Conservation (phyloP, 805 yeast genomes). For the Candida verbasci region DNA sequence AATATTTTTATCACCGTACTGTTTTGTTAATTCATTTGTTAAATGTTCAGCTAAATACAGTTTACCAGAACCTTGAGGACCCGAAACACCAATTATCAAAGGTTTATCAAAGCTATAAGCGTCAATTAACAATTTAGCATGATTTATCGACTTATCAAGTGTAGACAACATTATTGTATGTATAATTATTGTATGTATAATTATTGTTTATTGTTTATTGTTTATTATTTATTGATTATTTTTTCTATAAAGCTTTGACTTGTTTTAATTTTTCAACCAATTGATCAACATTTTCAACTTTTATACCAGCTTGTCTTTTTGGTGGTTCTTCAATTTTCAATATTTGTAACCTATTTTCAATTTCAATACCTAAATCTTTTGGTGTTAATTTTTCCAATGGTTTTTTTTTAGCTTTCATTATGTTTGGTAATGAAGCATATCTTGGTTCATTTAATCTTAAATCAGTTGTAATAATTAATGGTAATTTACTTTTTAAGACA, state of each 20-base stretch:
- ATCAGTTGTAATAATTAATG: conserved; percentile 87
- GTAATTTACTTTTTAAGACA: conserved; percentile 70
- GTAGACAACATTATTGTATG: no score
- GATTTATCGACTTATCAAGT: conserved; percentile 15
- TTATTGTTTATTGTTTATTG: no score
- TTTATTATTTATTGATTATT: no score
- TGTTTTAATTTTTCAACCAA: no score
- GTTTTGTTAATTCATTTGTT: conserved; percentile 22
- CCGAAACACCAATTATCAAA: conserved; percentile 54
- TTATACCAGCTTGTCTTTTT: conserved; percentile 73
- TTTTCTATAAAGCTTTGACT: conserved; percentile 54
- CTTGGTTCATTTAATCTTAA: conserved; percentile 92
- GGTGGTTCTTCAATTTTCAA: conserved; percentile 83
- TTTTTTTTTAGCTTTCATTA: conserved; percentile 98
- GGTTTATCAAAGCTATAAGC: conserved; percentile 22
- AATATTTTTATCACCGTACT: conserved; percentile 34
- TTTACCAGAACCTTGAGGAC: conserved; percentile 82
- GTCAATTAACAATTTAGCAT: conserved; percentile 16
- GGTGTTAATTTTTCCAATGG: conserved; percentile 66
- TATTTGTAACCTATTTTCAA: conserved; percentile 60
- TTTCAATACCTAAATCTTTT: conserved; percentile 66
- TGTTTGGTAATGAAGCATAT: conserved; percentile 90
- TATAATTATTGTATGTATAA: no score
- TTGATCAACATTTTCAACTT: conserved; percentile 77
- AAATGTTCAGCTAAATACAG: conserved; percentile 49